These are phyloP conservation scores for Stephania japonica DNA, from an alignment of 164 flowering plant species.

Conservation along the genomic window DNA sequence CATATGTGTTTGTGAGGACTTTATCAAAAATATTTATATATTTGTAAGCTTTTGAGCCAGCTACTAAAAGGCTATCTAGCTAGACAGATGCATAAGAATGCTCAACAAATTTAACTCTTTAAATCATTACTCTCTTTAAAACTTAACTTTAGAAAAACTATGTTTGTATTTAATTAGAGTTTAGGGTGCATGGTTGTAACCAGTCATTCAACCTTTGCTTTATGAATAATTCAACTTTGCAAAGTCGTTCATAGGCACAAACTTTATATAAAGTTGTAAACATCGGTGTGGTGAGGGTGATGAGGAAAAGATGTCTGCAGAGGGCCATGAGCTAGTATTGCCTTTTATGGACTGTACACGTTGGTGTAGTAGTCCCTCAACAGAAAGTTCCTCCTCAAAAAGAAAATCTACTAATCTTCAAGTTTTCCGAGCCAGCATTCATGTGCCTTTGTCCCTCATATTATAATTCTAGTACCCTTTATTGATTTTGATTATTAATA, in stretches of 20 bases:
- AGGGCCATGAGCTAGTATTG: too few species aligned
- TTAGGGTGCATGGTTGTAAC: not conserved
- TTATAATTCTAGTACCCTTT: not conserved
- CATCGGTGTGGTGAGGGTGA: not conserved
- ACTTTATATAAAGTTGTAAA: not conserved
- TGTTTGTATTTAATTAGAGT: not conserved
- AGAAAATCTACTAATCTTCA: not conserved
- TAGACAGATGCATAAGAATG: not conserved
- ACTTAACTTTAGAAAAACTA: not conserved
- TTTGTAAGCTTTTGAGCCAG: not conserved
- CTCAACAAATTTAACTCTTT: not conserved
- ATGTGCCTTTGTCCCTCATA: constrained; percentile 6
- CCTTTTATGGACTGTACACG: too few species aligned
- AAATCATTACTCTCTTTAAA: not conserved
- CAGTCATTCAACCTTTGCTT: not conserved
- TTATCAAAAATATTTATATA: too few species aligned
- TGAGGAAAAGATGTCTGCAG: too few species aligned
- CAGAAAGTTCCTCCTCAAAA: constrained; percentile 1
- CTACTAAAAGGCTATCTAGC: not conserved
- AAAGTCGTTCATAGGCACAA: not conserved
- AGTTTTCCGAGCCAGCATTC: constrained; percentile 11
- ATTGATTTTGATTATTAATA: not conserved
- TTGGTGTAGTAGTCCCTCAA: not conserved
- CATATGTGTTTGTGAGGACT: not conserved
- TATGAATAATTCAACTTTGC: not conserved